Evolutionary conservation across 768 basidiomycete genomes (phyloP), one percentile per base, ranked within the genome.

Genomic region (Agrocybe praecox): DNA sequence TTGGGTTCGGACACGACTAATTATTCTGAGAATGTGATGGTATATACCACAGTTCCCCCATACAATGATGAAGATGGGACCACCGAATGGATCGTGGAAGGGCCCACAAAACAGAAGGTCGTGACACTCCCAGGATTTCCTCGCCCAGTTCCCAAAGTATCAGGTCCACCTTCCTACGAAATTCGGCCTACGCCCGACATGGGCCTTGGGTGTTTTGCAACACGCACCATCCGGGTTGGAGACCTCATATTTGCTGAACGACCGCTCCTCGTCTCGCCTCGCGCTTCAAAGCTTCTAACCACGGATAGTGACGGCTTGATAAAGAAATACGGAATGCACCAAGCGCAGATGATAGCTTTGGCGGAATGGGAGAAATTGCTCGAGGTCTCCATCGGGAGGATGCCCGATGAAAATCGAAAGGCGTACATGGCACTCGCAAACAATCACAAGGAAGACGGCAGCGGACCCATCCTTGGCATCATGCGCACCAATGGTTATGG

Each of bases 231-330:
- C 50, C 58, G 60, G 22, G 40, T 50, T 2, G 72, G 71, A 47
- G 73, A 74, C 8, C 56, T 74, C 14, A 70, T 79, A 46, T 57
- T 76, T 12, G 62, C 58, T n/a, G 76, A 79, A 47, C 72, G 76
- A 3, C 75, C 76, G 1, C 62, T 77, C 40, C 58, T 77, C 18
- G 59, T 77, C 8, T 36, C 52, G 15, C 69, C 68, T 19, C 12
- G 11, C 10, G 22, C 14, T 23, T 4, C 23, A 8, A 17, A 18
- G 32, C 11, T 40, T 34, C 45, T 29, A 67, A 24, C 36, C 58
- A 9, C 51, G 67, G 43, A 59, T 12, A 14, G 36, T n/a, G 36
- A 4, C 5, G 6, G n/a, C 6, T 5, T 40, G 12, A 15, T 15
- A 6, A 3, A 40, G n/a, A 6, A n/a, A 12, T 40, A 40, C 12